These are phyloP conservation scores for Paramecium octaurelia DNA, from an alignment of 73 alveolate genomes.

Conservation along the genomic window DNA sequence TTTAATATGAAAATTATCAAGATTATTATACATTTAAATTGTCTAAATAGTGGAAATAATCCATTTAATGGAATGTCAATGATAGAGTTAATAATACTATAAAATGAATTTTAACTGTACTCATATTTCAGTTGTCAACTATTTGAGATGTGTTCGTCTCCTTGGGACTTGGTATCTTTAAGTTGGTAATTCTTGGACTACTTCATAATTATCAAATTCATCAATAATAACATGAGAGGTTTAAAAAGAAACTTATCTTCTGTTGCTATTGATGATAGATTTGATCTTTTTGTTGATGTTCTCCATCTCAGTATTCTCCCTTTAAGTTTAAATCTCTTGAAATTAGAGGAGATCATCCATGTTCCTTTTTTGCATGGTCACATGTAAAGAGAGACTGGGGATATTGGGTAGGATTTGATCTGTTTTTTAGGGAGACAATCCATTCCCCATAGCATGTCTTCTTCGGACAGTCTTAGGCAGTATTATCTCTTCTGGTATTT, in stretches of 20 bases:
- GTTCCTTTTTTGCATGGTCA: neutral
- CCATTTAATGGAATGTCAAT: too few relatives aligned
- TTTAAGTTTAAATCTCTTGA: neutral
- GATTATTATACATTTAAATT: neutral
- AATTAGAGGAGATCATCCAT: neutral
- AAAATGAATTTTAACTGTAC: neutral
- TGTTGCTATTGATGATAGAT: neutral
- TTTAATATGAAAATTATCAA: neutral
- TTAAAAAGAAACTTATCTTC: neutral
- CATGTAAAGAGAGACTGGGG: neutral
- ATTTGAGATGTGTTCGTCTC: neutral
- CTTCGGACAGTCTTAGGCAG: neutral
- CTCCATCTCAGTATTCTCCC: neutral
- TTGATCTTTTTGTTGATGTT: neutral
- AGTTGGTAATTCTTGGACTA: neutral
- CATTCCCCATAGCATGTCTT: neutral
- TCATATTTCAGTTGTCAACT: neutral
- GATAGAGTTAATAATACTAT: neutral
- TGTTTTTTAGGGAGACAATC: neutral
- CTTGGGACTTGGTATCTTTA: neutral
- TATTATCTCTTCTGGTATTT: neutral
- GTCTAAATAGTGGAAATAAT: too few relatives aligned
- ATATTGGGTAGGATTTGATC: neutral
- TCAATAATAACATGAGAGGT: neutral
- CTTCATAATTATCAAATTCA: neutral